Base-by-base conservation (phyloP, 1,284 basidiomycete genomes). In the Ganoderma resinaceum region DNA sequence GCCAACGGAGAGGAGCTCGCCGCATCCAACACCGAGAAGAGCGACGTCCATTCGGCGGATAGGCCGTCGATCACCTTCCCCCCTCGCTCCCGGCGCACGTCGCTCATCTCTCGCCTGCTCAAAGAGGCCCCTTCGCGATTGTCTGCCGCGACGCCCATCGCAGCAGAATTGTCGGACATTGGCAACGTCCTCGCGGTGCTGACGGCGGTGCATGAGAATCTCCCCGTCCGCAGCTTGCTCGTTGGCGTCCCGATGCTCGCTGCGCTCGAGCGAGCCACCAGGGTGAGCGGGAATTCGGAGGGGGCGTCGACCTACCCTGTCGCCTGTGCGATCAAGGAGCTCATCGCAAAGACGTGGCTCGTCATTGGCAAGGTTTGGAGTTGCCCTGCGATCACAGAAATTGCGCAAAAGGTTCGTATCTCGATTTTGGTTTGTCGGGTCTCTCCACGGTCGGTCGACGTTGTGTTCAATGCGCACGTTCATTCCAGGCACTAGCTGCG, bases 181-280 rank as follows among this genome's bases (percentile, higher is more conserved):
- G 83, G 89, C 2, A 88, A 91, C 71, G 87, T 96, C 46, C 80
- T 92, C n/a, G 83, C 86, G 49, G 85, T 97, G 58, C 84, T 98
- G 37, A 85, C 83, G 20, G 86, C 87, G 3, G 82, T 94, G 18
- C 90, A 95, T 61, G 84, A 89, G 63, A 85, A 91, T 52, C 78
- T 92, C 20, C 95, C 96, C 0, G 81, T 91, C 35, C 87, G 91
- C 31, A 91, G 91, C 1, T 76, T 97, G 43, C 79, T 96, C 26
- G 90, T 91, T 0, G 91, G 94, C 37, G 83, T 95, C 40, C 96
- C 97, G 1, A 96, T 97, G 92, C 80, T 99, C 46, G 78, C 95
- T 38, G 90, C 93, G 0, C 80, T 98, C 49, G 91, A 95, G 73
- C 79, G 77, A 7, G 87, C 88, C 43, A 85, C 87, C 2, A 81